Percentiles rank a stretch among this genome's conserved stretches.
phyloP scores from a whole-genome alignment of 371 early-diverging fungal species.

The Rhizopus stolonifer region DNA sequence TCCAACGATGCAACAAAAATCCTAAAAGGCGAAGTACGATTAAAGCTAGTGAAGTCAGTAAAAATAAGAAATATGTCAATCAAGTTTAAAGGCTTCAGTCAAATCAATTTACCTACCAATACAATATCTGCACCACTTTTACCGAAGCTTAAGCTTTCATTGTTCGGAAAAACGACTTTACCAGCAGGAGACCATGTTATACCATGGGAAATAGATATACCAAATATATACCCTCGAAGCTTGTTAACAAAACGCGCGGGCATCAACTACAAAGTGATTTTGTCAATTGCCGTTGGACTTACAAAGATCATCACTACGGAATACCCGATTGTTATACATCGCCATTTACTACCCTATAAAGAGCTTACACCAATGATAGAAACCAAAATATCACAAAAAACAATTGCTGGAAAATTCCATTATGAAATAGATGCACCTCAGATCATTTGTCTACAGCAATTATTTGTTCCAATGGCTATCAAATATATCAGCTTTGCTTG shows the following conservation, averaged over 20 bases:
- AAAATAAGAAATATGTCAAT: slow-evolving; percentile 39
- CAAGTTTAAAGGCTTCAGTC: slow-evolving; percentile 47
- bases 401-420: slow-evolving; percentile 44
- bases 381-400: slow-evolving; percentile 32
- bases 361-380: slow-evolving; percentile 36
- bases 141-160: slow-evolving; percentile 33
- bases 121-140: slow-evolving; percentile 21
- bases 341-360: slow-evolving; percentile 36
- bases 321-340: slow-evolving; percentile 35
- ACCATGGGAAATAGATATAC: slow-evolving; percentile 36
- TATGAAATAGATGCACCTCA: slow-evolving; percentile 44
- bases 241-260: slow-evolving; percentile 32
- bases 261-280: slow-evolving; percentile 32
- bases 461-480: slow-evolving; percentile 30
- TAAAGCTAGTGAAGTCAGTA: slow-evolving; percentile 30
- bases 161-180: slow-evolving; percentile 27
- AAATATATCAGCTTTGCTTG: slow-evolving; percentile 35
- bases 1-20: slow-evolving; percentile 15
- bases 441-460: slow-evolving; percentile 36
- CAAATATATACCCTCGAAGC: slow-evolving; percentile 41
- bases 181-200: slow-evolving; percentile 35
- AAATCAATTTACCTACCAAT: slow-evolving; percentile 10
- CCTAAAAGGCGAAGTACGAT: slow-evolving; percentile 32
- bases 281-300: slow-evolving; percentile 30
- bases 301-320: slow-evolving; percentile 35